phyloP scores from a whole-genome alignment of 2,329 filamentous ascomycete species.

The Hirsutella minnesotensis region DNA sequence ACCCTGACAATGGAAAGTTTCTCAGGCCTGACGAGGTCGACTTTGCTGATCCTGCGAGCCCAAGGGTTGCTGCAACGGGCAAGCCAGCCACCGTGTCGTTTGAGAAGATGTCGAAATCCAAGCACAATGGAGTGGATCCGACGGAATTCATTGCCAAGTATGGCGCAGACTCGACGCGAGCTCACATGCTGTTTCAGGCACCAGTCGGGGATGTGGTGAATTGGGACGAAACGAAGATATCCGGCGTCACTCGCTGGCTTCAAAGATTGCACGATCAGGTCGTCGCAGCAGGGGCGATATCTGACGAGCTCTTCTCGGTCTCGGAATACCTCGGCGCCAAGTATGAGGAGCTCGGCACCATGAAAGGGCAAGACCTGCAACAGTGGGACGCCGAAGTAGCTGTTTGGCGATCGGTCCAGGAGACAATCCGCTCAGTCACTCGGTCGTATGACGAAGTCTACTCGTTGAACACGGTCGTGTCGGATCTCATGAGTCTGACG shows the following conservation, averaged over 20 bases:
- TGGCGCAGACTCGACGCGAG: constrained; percentile 73
- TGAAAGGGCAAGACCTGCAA: constrained; percentile 18
- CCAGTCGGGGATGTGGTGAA: constrained; percentile 74
- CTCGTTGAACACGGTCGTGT: constrained; percentile 72
- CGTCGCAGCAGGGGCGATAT: constrained; percentile 9
- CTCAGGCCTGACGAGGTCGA: constrained; percentile 67
- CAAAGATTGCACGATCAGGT: constrained; percentile 52
- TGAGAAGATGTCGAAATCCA: constrained; percentile 95
- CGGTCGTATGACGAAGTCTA: constrained; percentile 59
- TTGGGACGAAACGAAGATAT: constrained; percentile 77
- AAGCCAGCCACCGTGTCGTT: constrained; percentile 50
- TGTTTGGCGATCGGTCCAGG: constrained; percentile 56
- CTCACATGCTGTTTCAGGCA: constrained; percentile 82
- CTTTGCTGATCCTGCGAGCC: constrained; percentile 39
- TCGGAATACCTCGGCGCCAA: constrained; percentile 25
- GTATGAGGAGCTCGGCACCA: constrained; percentile 15
- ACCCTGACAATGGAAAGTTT: constrained; percentile 65
- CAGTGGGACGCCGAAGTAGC: constrained; percentile 34
- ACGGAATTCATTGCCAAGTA: constrained; percentile 58
- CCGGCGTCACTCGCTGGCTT: constrained; percentile 74
- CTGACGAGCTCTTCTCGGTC: constrained; percentile 8
- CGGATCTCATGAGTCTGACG: constrained; percentile 71
- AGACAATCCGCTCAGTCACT: constrained; percentile 55
- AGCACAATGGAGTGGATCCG: constrained; percentile 83
- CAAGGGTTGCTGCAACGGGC: constrained; percentile 51